These are phyloP conservation scores for Lophiotrema nucula DNA, from an alignment of 495 filamentous ascomycete species.

Conservation along the genomic window DNA sequence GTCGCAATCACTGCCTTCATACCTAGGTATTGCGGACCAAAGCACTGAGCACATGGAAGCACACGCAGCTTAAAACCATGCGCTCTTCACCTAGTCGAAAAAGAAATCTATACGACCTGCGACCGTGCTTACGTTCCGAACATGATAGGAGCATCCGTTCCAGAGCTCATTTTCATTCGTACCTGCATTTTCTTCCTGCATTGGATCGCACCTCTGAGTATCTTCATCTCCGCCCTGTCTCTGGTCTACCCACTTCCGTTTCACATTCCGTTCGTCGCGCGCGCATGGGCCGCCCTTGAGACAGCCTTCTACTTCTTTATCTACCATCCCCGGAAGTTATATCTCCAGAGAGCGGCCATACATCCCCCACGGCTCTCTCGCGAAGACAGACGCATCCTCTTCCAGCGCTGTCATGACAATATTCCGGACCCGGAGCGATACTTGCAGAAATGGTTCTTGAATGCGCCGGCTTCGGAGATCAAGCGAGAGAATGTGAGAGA, in stretches of 20 bases:
- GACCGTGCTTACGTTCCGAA: no score
- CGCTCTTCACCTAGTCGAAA: no score
- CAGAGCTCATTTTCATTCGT: slow-evolving; percentile 9
- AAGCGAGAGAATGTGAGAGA: slow-evolving; percentile 63
- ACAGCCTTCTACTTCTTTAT: slow-evolving; percentile 54
- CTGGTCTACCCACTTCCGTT: slow-evolving; percentile 39
- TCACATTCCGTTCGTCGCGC: slow-evolving; percentile 3
- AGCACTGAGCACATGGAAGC: no score
- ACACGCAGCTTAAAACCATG: no score
- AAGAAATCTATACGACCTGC: no score
- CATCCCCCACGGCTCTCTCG: slow-evolving; percentile 52
- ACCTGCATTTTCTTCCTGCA: slow-evolving; percentile 16
- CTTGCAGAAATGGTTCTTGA: slow-evolving; percentile 62
- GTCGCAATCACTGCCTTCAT: no score
- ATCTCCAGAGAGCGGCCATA: slow-evolving; percentile 52
- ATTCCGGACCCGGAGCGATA: slow-evolving; percentile 57
- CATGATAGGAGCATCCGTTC: slow-evolving; percentile 21
- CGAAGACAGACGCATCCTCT: slow-evolving; percentile 49
- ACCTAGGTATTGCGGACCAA: no score
- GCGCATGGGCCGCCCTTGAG: slow-evolving; percentile 42
- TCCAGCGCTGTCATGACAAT: slow-evolving; percentile 53
- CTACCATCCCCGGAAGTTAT: slow-evolving; percentile 52
- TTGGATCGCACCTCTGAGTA: slow-evolving; percentile 49
- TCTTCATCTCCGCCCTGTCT: slow-evolving; percentile 41
- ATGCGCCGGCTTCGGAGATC: slow-evolving; percentile 55